Percentiles rank a stretch among this genome's conserved stretches.
phyloP scores from a whole-genome alignment of 2,329 filamentous ascomycete species.

The Fusarium nisikadoi region DNA sequence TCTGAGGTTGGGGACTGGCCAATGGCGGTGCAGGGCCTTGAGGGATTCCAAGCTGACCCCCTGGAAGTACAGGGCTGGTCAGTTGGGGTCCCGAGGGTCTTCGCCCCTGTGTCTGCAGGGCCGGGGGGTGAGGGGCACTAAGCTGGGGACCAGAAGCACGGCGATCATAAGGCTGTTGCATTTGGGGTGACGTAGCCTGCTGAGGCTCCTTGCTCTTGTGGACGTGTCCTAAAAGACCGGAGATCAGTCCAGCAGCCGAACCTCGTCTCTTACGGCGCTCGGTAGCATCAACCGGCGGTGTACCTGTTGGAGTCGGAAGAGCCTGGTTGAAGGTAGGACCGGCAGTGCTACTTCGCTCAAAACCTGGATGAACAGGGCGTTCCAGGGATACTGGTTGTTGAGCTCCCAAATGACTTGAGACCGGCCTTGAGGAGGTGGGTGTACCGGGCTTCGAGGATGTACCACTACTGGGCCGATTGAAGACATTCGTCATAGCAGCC shows the following conservation, averaged over 20 bases:
- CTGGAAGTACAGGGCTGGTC: conserved; percentile 20
- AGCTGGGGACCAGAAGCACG: conserved; percentile 14
- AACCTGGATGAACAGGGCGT: conserved; percentile 30
- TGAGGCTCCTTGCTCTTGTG: conserved; percentile 34
- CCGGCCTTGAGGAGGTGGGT: conserved; percentile 31
- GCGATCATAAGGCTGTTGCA: conserved; percentile 25
- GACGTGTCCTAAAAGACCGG: conserved; percentile 44
- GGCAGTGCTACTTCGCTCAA: conserved; percentile 40
- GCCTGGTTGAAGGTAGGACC: conserved; percentile 35
- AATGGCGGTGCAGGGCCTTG: conserved; percentile 12
- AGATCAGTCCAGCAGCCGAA: conserved; percentile 47
- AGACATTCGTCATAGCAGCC: conserved; percentile 47
- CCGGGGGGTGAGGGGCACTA: not conserved
- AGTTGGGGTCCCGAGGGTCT: conserved; percentile 16
- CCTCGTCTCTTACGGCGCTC: conserved; percentile 44
- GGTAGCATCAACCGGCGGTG: conserved; percentile 6
- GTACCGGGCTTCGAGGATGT: conserved; percentile 27
- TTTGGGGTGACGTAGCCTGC: conserved; percentile 9
- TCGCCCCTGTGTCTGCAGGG: conserved; percentile 10
- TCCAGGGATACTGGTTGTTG: conserved; percentile 24
- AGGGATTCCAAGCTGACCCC: not conserved
- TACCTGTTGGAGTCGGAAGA: conserved; percentile 3
- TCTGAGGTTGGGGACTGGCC: conserved; percentile 36
- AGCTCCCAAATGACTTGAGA: conserved; percentile 24
- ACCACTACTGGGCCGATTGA: conserved; percentile 41